Evolutionary conservation across 441 rosid species (phyloP).

Genomic region (Aleurites moluccanus): DNA sequence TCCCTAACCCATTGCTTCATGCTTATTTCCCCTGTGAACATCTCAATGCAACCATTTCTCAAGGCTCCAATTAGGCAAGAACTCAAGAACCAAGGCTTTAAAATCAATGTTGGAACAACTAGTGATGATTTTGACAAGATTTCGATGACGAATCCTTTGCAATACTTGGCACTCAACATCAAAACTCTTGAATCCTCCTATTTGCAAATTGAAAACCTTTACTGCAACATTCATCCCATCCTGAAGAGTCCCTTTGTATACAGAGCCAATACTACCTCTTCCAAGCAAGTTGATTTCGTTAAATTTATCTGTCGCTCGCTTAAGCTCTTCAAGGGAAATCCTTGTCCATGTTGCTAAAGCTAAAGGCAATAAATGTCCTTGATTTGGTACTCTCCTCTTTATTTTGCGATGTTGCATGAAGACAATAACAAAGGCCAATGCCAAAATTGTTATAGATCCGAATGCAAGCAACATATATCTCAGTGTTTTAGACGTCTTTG

Average conservation of each 20-base stretch:
- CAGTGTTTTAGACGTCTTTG: background rate
- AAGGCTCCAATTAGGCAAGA: too few species aligned
- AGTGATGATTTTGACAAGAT: too few species aligned
- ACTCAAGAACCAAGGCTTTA: too few species aligned
- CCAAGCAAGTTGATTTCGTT: conserved; percentile 4
- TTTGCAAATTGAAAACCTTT: conserved; percentile 6
- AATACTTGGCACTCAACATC: conserved; percentile 19
- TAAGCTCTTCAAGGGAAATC: too few species aligned
- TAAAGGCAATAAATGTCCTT: background rate
- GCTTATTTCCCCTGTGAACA: too few species aligned
- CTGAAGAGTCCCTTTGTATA: too few species aligned
- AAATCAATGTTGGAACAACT: too few species aligned
- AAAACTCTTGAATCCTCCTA: conserved; percentile 8
- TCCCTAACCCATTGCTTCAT: too few species aligned
- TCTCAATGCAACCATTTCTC: too few species aligned
- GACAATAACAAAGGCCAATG: background rate
- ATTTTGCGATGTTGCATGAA: background rate
- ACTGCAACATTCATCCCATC: conserved; percentile 12
- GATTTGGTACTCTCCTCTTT: background rate
- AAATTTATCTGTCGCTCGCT: conserved; percentile 14
- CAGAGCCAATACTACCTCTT: background rate
- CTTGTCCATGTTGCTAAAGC: background rate
- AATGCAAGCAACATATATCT: background rate
- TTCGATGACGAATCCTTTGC: background rate
- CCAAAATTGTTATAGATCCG: background rate